Conservation (phyloP, 805 yeast genomes). For the Candida xyloterini region DNA sequence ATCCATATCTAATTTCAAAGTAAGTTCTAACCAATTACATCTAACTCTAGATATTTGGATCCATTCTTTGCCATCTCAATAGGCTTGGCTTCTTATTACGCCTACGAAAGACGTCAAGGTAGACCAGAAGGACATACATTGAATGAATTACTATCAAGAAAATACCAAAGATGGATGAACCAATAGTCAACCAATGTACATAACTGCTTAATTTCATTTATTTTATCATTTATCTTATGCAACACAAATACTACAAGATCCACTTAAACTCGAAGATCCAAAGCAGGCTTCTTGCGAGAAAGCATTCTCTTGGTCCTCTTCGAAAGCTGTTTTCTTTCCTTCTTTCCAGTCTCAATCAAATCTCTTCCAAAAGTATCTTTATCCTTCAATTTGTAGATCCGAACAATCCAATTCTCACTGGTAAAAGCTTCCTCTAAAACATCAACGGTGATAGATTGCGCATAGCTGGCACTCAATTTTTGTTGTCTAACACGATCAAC, state of each 20-base stretch:
- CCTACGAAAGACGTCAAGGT: conserved; percentile 57
- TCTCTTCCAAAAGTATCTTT: conserved; percentile 85
- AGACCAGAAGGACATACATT: conserved; percentile 59
- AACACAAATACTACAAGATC: conserved; percentile 11
- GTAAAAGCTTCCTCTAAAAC: conserved; percentile 93
- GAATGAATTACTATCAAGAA: conserved; percentile 47
- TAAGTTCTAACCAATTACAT: conserved; percentile 1
- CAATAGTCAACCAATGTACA: not conserved
- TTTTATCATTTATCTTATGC: conserved; percentile 7
- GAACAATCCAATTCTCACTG: conserved; percentile 93
- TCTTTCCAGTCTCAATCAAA: conserved; percentile 52
- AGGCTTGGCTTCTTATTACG: conserved; percentile 61
- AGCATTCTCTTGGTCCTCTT: conserved; percentile 28
- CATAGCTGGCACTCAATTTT: conserved; percentile 33
- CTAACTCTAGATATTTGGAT: conserved; percentile 45
- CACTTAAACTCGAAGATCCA: conserved; percentile 26
- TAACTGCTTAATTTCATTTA: not conserved
- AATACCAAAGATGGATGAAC: conserved; percentile 18
- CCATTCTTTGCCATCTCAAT: conserved; percentile 62
- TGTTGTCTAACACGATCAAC: conserved; percentile 89
- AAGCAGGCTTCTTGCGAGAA: conserved; percentile 28
- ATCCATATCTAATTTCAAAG: conserved; percentile 15
- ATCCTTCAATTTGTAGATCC: conserved; percentile 90
- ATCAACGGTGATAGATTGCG: conserved; percentile 53
- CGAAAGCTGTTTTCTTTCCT: conserved; percentile 37